Evolutionary conservation across 495 filamentous ascomycete species (phyloP), one percentile per base, ranked within the genome.

Genomic region (Neurospora sp.): DNA sequence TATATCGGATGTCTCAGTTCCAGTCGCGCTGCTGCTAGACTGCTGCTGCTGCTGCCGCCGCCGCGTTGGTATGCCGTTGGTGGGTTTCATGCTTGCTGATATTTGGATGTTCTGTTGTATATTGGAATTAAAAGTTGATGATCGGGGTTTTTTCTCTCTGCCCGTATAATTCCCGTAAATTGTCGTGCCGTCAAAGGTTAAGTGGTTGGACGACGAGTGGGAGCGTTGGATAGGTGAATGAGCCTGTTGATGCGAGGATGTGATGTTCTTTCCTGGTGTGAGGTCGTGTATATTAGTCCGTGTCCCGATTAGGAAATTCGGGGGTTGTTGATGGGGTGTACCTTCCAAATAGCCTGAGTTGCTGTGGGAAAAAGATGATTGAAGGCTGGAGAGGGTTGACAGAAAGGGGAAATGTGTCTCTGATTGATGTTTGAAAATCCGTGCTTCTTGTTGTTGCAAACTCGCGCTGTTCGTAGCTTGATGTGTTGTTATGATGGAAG

Each of bases 1-100:
- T 37, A 35, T 37, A 27, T 16, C 27, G 22, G 53, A 18, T 39
- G 71, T 76, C 73, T 72, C 73, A 69, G 75, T 41, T 14, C 72
- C 70, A 69, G 65, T 20, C 53, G 40, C 39, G 71, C 20, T 71
- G 65, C 20, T 71, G 65, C 72, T 61, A 65, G 73, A 69, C 12
- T 59, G 47, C n/a, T 59, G 45, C 53, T 27, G 20, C 4, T 31
- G 53, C 4, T 0, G 53, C 10, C 45, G 45, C 8, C 22, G 47
- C 22, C 6, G 22, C 53, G 53, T 7, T 37, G 53, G 27, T 7
- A 70, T 74, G 70, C 61, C 39, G 71, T 40, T 70, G 47, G 75
- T 61, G 22, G 73, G 73, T 68, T 53, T 73, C 22, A 65, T 65
- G 27, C 47, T 22, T 59, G 47, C 20, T 27, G 20, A 27, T 27